Base-by-base conservation (phyloP, 495 filamentous ascomycete genomes). In the Aspergillus steynii region DNA sequence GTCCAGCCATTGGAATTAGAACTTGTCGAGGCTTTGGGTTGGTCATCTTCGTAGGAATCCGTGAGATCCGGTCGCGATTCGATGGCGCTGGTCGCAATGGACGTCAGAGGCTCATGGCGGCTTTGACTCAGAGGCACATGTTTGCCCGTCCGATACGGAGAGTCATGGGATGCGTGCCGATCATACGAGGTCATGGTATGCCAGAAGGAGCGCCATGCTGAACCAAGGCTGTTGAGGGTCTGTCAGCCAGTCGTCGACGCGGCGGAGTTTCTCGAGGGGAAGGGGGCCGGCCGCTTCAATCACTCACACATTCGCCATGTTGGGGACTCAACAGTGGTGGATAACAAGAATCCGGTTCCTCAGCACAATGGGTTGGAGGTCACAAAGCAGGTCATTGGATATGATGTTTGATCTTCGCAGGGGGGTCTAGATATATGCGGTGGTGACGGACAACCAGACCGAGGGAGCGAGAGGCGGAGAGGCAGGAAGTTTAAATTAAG, bases 101-200 rank as follows among this genome's bases (percentile, higher is more conserved):
- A 92, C 46, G 90, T 91, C 61, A 96, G 79, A 53, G 85, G 85
- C 51, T 85, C 83, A 68, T 90, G 85, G 58, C 90, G 86, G 59
- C 83, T 87, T 72, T 86, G 83, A 64, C 84, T 83, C 58, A 95
- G 83, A 59, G 90, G 91, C 60, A 93, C 88, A 72, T 94, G 90
- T 71, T 84, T 85, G 47, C 90, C 90, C 37, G 88, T 89, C 67
- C 91, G 86, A 76, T 96, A 92, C 31, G 95, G 90, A 55, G 92
- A 95, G 75, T 96, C 90, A 76, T 86, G 89, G 63, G 83, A 85
- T 58, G 92, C 90, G 85, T 95, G 89, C 83, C 86, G 82, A 71
- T 90, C 80, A 77, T 84, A 74, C 68, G 82, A 83, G 76, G 92
- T 96, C 92, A 97, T 95, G 56, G 92, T 89, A 83, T 98, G 94